phyloP scores from a whole-genome alignment of 2,329 filamentous ascomycete species.

The Xylariaceae sp. region DNA sequence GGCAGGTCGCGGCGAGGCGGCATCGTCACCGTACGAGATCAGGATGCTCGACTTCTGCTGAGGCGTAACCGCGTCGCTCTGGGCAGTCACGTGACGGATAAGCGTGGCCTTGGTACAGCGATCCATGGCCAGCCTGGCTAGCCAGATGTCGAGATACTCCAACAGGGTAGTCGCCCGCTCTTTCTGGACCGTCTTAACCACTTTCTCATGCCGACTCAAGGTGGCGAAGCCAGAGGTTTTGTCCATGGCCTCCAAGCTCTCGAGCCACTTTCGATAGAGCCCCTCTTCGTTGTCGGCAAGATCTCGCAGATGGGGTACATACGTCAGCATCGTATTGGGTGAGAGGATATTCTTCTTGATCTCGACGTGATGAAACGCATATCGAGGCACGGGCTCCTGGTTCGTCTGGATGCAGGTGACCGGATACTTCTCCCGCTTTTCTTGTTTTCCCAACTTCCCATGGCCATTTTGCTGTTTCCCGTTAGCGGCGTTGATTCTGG shows the following conservation, averaged over 20 bases:
- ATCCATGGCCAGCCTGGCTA: constrained; percentile 44
- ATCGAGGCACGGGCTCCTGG: constrained; percentile 49
- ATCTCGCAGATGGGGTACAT: constrained; percentile 54
- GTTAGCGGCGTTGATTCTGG: constrained; percentile 15
- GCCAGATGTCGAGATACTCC: constrained; percentile 50
- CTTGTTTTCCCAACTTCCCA: constrained; percentile 36
- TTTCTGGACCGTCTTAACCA: constrained; percentile 42
- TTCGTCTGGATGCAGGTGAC: constrained; percentile 45
- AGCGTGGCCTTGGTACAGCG: constrained; percentile 48
- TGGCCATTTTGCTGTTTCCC: constrained; percentile 36
- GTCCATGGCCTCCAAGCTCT: constrained; percentile 53
- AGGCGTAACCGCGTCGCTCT: constrained; percentile 44
- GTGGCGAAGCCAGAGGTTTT: constrained; percentile 52
- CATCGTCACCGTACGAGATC: constrained; percentile 41
- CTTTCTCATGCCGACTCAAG: constrained; percentile 47
- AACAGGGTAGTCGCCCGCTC: constrained; percentile 48
- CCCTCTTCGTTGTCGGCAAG: constrained; percentile 51
- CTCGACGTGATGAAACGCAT: constrained; percentile 55
- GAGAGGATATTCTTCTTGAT: constrained; percentile 55
- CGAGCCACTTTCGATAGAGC: constrained; percentile 51
- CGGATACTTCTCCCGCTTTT: constrained; percentile 38
- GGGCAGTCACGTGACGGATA: constrained; percentile 48
- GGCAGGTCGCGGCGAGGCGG: constrained; percentile 38
- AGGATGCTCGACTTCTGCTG: constrained; percentile 50
- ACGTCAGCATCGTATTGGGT: constrained; percentile 55